Conservation (phyloP, 2,329 filamentous ascomycete genomes). For the Fonsecaea monophora region DNA sequence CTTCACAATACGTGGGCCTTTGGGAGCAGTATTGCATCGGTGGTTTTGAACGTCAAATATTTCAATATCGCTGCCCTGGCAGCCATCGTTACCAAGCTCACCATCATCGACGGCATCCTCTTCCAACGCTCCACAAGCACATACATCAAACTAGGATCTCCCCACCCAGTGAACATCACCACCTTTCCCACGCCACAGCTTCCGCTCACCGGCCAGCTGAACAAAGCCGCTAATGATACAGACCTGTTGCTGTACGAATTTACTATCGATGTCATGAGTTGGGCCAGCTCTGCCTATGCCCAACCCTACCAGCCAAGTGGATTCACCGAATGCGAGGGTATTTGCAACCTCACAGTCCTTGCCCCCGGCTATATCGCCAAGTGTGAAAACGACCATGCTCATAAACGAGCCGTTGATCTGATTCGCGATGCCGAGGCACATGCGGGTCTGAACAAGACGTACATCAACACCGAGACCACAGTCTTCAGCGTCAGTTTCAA, state of each 20-base stretch:
- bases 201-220: not conserved
- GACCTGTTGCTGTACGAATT: not conserved
- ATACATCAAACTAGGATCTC: not conserved
- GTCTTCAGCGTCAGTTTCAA: not conserved
- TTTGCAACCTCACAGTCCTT: not conserved
- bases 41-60: constrained; percentile 8
- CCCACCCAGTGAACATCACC: not conserved
- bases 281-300: not conserved
- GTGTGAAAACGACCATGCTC: not conserved
- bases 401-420: not conserved
- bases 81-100: constrained; percentile 15
- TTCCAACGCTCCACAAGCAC: constrained; percentile 28
- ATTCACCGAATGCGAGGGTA: not conserved
- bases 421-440: not conserved
- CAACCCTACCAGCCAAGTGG: not conserved
- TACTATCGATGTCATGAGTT: not conserved
- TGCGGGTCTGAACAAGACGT: not conserved
- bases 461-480: not conserved
- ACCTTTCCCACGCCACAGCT: not conserved
- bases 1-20: constrained; percentile 27
- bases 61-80: constrained; percentile 27
- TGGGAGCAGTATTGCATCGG: constrained; percentile 7
- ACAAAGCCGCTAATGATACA: not conserved
- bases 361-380: not conserved
- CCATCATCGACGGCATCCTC: constrained; percentile 27